Evolutionary conservation across 805 yeast genomes (phyloP), one percentile per base, ranked within the genome.

Genomic region (Candida broadrunensis): DNA sequence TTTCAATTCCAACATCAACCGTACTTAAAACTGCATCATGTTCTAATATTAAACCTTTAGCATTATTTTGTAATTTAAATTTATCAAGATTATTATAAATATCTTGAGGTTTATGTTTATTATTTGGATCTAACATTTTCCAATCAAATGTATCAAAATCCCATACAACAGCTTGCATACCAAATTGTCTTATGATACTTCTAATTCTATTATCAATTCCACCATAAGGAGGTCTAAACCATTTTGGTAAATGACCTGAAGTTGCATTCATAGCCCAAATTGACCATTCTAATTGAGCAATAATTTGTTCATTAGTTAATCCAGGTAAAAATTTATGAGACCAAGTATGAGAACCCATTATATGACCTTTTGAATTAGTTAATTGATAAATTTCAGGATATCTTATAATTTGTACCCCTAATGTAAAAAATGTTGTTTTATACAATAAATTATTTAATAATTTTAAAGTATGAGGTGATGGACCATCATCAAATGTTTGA

Each of bases 181-280:
- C 96, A 60, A 91, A 85, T 61, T 83, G 86, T 39, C 90, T 70
- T 13, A 88, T 76, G 40, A 91, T 86, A 2, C 81, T 66, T 42
- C 98, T 69, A 1, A 91, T 85, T 39, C 98, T 69, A 58, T 89
- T 83, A 64, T 91, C 99, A 25, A 88, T 73, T 0, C 96, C 97
- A 1, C 98, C 99, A 57, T 88, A 91, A 1, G 99, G 99, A 0
- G 99, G 99, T 50, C 99, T 76, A 60, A 86, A 91, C 86, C 91
- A 91, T 54, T 83, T 84, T 5, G 99, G 99, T 8, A 86, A 58
- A 53, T 89, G 90, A 20, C 81, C 72, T 0, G 88, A 86, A 0
- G 97, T 89, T 1, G 97, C 97, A 65, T 91, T 90, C 89, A 90
- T 87, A 4, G 97, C 97, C 97, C 97, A 91, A 24, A 88, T 80